These are phyloP conservation scores for Amaranthus palmeri DNA, from an alignment of 148 eudicot genomes.

Conservation along the genomic window DNA sequence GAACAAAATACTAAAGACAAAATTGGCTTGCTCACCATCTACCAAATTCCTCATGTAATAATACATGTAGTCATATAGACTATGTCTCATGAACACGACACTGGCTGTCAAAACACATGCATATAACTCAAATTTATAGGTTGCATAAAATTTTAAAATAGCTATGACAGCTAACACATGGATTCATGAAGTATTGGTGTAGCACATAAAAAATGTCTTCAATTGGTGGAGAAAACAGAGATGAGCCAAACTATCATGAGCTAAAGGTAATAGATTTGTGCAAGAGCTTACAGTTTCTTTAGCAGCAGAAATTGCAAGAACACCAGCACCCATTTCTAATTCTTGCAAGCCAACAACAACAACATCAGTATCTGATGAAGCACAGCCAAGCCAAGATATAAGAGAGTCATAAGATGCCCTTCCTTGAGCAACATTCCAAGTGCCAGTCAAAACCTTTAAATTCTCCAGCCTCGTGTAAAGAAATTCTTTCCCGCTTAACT, in stretches of 20 bases:
- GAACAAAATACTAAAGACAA: no score
- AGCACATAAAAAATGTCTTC: not conserved
- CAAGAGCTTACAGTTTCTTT: constrained; percentile 76
- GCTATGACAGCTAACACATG: not conserved
- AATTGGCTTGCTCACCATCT: not conserved
- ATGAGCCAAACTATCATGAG: not conserved
- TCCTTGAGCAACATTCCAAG: constrained; percentile 98
- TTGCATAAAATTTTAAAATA: not conserved
- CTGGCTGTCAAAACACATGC: not conserved
- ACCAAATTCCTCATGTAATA: not conserved
- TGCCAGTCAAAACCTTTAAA: constrained; percentile 76
- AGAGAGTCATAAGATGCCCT: constrained; percentile 82
- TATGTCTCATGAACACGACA: not conserved
- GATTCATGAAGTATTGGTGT: not conserved
- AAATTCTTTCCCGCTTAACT: constrained; percentile 72
- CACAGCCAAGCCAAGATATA: constrained; percentile 82
- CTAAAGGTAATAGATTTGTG: not conserved
- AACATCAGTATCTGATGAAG: constrained; percentile 63
- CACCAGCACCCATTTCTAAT: constrained; percentile 99
- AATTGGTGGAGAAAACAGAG: not conserved
- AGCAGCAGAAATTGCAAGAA: constrained; percentile 97
- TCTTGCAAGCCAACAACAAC: constrained; percentile 92
- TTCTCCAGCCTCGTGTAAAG: constrained; percentile 72
- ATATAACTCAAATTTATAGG: not conserved
- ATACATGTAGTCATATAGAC: not conserved